Percentiles rank a stretch among this genome's conserved stretches.
These are phyloP conservation scores for Schwanniomyces yamadae DNA, from an alignment of 805 yeast species.

Conservation along the genomic window DNA sequence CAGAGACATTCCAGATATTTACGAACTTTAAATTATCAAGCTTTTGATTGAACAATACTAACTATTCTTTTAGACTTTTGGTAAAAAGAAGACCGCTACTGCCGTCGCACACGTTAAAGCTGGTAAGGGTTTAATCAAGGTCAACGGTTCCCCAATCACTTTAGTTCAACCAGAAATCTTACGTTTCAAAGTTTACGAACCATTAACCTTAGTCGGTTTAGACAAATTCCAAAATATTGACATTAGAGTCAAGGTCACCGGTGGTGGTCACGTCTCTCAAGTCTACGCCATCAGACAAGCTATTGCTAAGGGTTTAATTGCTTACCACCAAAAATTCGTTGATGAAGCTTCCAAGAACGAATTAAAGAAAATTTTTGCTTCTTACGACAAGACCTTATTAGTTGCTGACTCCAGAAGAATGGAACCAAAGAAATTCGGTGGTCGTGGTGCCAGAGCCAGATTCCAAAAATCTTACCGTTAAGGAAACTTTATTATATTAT, in stretches of 20 bases:
- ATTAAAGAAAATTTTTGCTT: conserved; percentile 94
- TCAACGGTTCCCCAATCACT: conserved; percentile 99
- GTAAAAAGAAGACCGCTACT: conserved; percentile 99
- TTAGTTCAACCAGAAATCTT: conserved; percentile 98
- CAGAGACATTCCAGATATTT: too few relatives aligned
- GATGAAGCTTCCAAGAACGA: conserved; percentile 99
- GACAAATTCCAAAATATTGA: conserved; percentile 98
- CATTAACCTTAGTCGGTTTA: conserved; percentile 95
- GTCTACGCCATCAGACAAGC: conserved; percentile 99
- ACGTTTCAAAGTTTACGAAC: conserved; percentile 99
- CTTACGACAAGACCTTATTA: conserved; percentile 99
- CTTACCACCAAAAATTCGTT: conserved; percentile 98
- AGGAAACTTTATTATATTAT: conserved; percentile 16
- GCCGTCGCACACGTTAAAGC: conserved; percentile 99
- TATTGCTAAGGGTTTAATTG: conserved; percentile 98
- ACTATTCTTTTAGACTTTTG: conserved; percentile 88
- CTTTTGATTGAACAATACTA: too few relatives aligned
- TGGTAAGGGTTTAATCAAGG: conserved; percentile 99
- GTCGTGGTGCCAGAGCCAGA: conserved; percentile 99
- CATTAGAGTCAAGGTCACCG: conserved; percentile 98
- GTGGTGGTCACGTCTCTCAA: conserved; percentile 99
- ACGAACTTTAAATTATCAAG: too few relatives aligned
- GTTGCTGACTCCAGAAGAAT: conserved; percentile 99
- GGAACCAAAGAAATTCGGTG: conserved; percentile 99
- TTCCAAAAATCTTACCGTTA: conserved; percentile 99